These are phyloP conservation scores for Aspergillus floridensis DNA, from an alignment of 2,329 filamentous ascomycete species.

Conservation along the genomic window DNA sequence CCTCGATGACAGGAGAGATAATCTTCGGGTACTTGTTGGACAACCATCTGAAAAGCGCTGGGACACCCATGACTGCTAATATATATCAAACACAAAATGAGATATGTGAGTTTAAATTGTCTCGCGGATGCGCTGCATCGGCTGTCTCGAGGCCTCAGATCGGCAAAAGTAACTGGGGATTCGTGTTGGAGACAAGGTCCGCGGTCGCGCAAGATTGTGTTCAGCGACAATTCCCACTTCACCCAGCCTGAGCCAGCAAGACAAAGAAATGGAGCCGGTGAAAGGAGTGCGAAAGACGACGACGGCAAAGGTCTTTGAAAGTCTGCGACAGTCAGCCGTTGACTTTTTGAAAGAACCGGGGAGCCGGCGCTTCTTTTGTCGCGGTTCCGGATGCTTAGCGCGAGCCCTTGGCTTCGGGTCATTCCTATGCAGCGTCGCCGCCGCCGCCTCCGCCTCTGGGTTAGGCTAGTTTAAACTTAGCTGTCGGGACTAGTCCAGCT, in stretches of 20 bases:
- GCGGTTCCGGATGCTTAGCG: conserved; percentile 20
- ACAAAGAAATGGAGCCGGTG: conserved; percentile 6
- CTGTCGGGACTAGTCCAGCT: conserved; percentile 5
- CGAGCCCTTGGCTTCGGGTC: conserved; percentile 20
- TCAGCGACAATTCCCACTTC: neutral
- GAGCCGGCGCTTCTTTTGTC: conserved; percentile 25
- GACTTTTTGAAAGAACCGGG: conserved; percentile 10
- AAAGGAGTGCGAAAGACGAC: neutral
- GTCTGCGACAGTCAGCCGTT: conserved; percentile 18
- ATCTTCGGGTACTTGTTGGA: conserved; percentile 98
- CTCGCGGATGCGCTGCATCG: conserved; percentile 16
- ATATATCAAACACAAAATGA: conserved; percentile 5
- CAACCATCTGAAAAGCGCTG: conserved; percentile 92
- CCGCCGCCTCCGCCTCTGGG: too few species aligned
- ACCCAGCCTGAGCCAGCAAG: conserved; percentile 1
- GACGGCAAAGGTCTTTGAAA: conserved; percentile 12
- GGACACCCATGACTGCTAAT: conserved; percentile 72
- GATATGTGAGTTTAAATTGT: conserved; percentile 10
- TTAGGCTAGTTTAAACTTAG: neutral
- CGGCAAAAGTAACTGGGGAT: neutral
- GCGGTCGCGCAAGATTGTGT: neutral
- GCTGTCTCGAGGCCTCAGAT: conserved; percentile 11
- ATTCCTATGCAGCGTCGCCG: neutral
- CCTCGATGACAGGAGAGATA: conserved; percentile 85
- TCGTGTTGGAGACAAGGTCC: neutral